Evolutionary conservation across 2,329 filamentous ascomycete species (phyloP), one percentile per base, ranked within the genome.

Genomic region (Xylariaceae sp.): DNA sequence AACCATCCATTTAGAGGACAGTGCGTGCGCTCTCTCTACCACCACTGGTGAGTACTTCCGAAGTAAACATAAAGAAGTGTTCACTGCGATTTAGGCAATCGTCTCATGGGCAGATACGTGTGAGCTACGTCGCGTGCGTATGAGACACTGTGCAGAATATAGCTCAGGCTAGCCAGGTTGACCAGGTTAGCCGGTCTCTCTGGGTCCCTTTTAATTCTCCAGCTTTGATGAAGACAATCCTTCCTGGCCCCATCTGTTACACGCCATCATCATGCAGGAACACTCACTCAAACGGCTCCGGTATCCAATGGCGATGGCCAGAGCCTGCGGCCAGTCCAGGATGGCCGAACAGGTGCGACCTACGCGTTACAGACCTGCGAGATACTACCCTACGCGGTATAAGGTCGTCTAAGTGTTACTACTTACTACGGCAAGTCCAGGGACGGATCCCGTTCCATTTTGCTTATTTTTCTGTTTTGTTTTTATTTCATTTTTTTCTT

Each of bases 241-340:
- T 58, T 58, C 52, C 52, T 55, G 34, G 45, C 44, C 47, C 17
- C 11, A 37, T 56, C 52, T 54, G 53, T 44, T 61, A 55, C 61
- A 57, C 56, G 52, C 59, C 57, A 59, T 56, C 58, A 55, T 58
- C 23, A 41, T 41, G 55, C 58, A 62, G 39, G 23, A 50, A 34
- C 48, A 8, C 48, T 50, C 48, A 15, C 47, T 18, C 48, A 45
- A n/a, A n/a, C 11, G 5, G 5, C 10, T 11, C 41, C 11, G 41
- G 41, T n/a, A 45, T 45, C 41, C 41, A 45, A 45, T 45, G 41
- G 13, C 9, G 3, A 41, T 41, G 9, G 37, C 9, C 37, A 41
- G 37, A 41, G 9, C 37, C 37, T 41, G 37, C 37, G 9, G 37
- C 9, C 13, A 41, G 37, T 41, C 37, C 37, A 41, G 37, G 9